Evolutionary conservation across 257 asterid genomes (phyloP).

Genomic region (Striga asiatica): DNA sequence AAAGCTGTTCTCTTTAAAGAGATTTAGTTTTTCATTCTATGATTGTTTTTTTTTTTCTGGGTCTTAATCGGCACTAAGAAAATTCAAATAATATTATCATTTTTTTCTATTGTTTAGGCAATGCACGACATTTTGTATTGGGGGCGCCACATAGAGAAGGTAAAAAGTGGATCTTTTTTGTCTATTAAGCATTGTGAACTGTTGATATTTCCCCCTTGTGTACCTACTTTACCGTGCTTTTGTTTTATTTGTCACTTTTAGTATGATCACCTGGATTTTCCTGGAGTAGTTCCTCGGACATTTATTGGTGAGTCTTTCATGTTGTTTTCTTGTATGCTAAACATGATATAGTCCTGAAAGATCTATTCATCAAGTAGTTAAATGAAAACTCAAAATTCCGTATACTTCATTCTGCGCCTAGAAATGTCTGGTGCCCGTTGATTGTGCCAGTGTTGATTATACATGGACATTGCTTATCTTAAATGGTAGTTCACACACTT

Average conservation of each 20-base stretch:
- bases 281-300: constrained; percentile 98
- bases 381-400: too few relatives aligned
- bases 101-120: constrained; percentile 42
- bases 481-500: not conserved
- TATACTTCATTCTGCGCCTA: too few relatives aligned
- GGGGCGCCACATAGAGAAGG: constrained; percentile 62
- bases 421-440: not conserved
- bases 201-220: not conserved
- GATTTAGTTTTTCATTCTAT: not conserved
- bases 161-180: constrained; percentile 16
- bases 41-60: not conserved
- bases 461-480: not conserved
- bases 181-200: not conserved
- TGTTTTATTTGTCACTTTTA: constrained; percentile 20
- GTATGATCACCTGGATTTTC: constrained; percentile 96
- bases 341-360: not conserved
- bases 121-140: constrained; percentile 85
- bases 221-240: not conserved
- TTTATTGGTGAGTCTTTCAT: constrained; percentile 50
- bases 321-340: not conserved
- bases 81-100: not conserved
- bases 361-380: too few relatives aligned
- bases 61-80: not conserved
- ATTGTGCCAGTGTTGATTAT: not conserved
- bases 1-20: not conserved